phyloP scores from a whole-genome alignment of 1,139 yeast species.

The Saccharomyces hybrid region DNA sequence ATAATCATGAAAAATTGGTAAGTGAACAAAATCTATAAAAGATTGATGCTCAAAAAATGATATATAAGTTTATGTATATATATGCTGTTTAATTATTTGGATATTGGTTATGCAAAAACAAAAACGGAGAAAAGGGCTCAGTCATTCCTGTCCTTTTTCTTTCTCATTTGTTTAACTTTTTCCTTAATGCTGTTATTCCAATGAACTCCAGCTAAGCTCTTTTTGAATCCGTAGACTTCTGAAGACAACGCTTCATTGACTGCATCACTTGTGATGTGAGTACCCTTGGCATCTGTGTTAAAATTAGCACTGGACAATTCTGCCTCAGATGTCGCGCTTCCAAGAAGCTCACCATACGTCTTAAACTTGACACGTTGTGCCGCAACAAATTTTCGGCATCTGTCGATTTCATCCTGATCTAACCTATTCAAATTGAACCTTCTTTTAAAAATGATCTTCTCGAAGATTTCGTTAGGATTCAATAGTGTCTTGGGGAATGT shows the following conservation, averaged over 20 bases:
- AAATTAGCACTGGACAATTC: conserved; percentile 1
- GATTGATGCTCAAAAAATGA: neutral
- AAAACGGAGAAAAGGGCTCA: neutral
- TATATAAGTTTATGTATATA: neutral
- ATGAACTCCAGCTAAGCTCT: conserved; percentile 34
- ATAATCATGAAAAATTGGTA: neutral
- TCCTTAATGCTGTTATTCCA: conserved; percentile 37
- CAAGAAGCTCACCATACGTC: conserved; percentile 19
- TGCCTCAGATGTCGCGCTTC: conserved; percentile 1
- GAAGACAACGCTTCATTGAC: conserved; percentile 32
- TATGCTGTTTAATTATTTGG: neutral
- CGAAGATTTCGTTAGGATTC: conserved; percentile 65
- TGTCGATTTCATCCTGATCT: conserved; percentile 72
- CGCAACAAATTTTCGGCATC: conserved; percentile 69
- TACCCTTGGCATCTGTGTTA: conserved; percentile 5
- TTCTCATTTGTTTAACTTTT: conserved; percentile 32
- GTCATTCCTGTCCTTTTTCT: conserved; percentile 17
- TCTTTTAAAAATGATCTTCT: conserved; percentile 61
- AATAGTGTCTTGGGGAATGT: conserved; percentile 65
- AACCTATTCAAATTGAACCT: conserved; percentile 68
- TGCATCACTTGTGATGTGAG: conserved; percentile 23
- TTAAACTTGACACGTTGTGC: conserved; percentile 48
- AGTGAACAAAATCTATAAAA: neutral
- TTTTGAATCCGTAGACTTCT: conserved; percentile 36
- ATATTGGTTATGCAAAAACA: neutral